phyloP scores from a whole-genome alignment of 2,329 filamentous ascomycete species.

The Alternaria novae-zelandiae region DNA sequence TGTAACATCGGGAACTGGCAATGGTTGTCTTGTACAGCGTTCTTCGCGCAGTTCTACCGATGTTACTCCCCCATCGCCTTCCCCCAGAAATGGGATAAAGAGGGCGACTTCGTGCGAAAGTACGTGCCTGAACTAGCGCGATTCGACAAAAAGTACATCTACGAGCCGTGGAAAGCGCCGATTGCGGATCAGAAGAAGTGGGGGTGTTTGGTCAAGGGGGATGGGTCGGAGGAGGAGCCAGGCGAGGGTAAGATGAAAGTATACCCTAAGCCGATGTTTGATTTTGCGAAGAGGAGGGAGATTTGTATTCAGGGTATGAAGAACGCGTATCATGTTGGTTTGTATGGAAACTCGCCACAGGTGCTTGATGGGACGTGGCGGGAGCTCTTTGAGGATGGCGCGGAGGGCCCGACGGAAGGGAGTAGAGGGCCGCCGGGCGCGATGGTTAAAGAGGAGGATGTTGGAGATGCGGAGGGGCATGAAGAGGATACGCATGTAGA shows the following conservation, averaged over 20 bases:
- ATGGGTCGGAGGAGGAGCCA: conserved; percentile 29
- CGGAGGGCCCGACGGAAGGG: conserved; percentile 54
- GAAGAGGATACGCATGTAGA: conserved; percentile 15
- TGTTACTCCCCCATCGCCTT: conserved; percentile 75
- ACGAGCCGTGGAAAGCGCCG: conserved; percentile 79
- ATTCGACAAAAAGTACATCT: conserved; percentile 73
- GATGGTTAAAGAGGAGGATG: conserved; percentile 31
- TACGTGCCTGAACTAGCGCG: conserved; percentile 72
- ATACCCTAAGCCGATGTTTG: conserved; percentile 80
- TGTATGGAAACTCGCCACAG: conserved; percentile 68
- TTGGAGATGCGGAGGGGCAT: conserved; percentile 24
- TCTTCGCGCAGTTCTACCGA: conserved; percentile 74
- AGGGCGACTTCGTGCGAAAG: conserved; percentile 67
- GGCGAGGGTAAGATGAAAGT: conserved; percentile 52
- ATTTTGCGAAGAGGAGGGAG: conserved; percentile 68
- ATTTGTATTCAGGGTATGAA: conserved; percentile 73
- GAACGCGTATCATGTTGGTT: conserved; percentile 68
- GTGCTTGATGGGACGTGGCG: conserved; percentile 68
- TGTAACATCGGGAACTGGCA: conserved; percentile 81
- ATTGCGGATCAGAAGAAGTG: conserved; percentile 72
- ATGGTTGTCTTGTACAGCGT: conserved; percentile 77
- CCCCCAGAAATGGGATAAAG: conserved; percentile 76
- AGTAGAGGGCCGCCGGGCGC: conserved; percentile 49
- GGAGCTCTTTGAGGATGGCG: conserved; percentile 55
- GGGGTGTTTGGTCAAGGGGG: conserved; percentile 65